Percentiles rank a stretch among this genome's conserved stretches.
Evolutionary conservation across 2,329 filamentous ascomycete genomes (phyloP).

Genomic region (Stemphylium lycopersici): DNA sequence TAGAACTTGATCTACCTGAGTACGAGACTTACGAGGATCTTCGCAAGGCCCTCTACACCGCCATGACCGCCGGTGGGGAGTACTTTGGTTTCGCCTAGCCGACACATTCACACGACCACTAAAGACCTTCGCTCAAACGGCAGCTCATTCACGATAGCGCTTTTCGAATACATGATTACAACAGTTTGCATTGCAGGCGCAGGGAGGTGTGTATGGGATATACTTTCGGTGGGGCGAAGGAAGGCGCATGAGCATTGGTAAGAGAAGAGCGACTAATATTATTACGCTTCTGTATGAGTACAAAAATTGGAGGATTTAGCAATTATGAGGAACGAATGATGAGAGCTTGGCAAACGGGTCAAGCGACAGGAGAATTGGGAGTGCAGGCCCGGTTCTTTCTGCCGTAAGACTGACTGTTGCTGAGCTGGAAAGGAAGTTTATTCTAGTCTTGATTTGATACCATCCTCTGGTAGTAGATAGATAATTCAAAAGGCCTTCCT

Average conservation of each 20-base stretch:
- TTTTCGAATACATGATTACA: slow-evolving; percentile 23
- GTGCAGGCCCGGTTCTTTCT: slow-evolving; percentile 38
- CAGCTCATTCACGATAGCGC: slow-evolving; percentile 6
- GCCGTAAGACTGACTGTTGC: background rate
- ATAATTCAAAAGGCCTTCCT: background rate
- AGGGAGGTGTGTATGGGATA: slow-evolving; percentile 16
- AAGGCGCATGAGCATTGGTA: slow-evolving; percentile 7
- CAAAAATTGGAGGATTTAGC: slow-evolving; percentile 16
- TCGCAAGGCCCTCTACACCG: slow-evolving; percentile 86
- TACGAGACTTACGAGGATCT: slow-evolving; percentile 95
- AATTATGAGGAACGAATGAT: slow-evolving; percentile 2
- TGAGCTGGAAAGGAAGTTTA: background rate
- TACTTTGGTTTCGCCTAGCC: slow-evolving; percentile 93
- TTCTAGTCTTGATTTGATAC: background rate
- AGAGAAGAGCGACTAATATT: background rate
- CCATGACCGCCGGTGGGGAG: slow-evolving; percentile 96
- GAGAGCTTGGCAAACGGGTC: background rate
- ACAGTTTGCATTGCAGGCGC: slow-evolving; percentile 43
- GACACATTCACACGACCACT: background rate
- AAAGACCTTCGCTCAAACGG: background rate
- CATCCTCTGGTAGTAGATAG: slow-evolving; percentile 2
- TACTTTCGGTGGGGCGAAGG: slow-evolving; percentile 2
- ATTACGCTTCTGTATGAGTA: slow-evolving; percentile 26
- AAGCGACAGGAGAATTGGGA: slow-evolving; percentile 24
- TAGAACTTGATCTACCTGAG: slow-evolving; percentile 96